Conservation (phyloP, 768 basidiomycete genomes). For the Tremella fuciformis region DNA sequence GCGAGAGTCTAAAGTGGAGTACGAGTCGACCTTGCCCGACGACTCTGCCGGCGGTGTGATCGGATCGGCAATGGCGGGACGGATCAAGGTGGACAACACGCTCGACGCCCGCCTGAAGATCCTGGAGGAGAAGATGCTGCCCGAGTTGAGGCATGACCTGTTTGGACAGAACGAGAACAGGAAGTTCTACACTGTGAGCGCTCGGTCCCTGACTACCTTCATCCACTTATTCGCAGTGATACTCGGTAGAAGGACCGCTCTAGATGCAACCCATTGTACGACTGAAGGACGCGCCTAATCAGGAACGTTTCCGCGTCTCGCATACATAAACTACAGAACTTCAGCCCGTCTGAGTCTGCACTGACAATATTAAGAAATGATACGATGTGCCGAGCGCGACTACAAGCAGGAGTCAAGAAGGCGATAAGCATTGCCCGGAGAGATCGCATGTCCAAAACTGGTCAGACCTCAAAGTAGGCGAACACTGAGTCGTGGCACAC, state of each 20-base stretch:
- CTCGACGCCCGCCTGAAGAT: slow-evolving; percentile 84
- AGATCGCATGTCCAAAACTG: too few species aligned
- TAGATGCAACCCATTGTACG: too few species aligned
- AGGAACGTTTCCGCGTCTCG: too few species aligned
- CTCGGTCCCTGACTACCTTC: not conserved
- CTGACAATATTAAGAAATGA: too few species aligned
- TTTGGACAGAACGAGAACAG: slow-evolving; percentile 89
- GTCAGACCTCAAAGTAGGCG: too few species aligned
- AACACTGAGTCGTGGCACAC: too few species aligned
- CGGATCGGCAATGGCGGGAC: slow-evolving; percentile 65
- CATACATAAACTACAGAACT: too few species aligned
- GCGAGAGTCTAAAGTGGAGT: slow-evolving; percentile 59
- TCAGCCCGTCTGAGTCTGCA: too few species aligned
- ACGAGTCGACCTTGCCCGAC: slow-evolving; percentile 64
- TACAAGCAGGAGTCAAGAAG: too few species aligned
- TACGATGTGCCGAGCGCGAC: too few species aligned
- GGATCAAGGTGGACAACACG: slow-evolving; percentile 91
- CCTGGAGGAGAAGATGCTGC: slow-evolving; percentile 94
- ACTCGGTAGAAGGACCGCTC: not conserved
- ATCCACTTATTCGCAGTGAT: not conserved
- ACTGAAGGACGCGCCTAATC: too few species aligned
- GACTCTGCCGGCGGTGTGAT: slow-evolving; percentile 81
- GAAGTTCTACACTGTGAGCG: slow-evolving; percentile 68
- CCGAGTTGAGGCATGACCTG: slow-evolving; percentile 82
- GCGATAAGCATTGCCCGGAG: too few species aligned